A percentile compares a stretch with the other conserved stretches of the same genome.
These are phyloP conservation scores for Aspergillus novofumigatus DNA, from an alignment of 2,329 filamentous ascomycete species.

Conservation along the genomic window DNA sequence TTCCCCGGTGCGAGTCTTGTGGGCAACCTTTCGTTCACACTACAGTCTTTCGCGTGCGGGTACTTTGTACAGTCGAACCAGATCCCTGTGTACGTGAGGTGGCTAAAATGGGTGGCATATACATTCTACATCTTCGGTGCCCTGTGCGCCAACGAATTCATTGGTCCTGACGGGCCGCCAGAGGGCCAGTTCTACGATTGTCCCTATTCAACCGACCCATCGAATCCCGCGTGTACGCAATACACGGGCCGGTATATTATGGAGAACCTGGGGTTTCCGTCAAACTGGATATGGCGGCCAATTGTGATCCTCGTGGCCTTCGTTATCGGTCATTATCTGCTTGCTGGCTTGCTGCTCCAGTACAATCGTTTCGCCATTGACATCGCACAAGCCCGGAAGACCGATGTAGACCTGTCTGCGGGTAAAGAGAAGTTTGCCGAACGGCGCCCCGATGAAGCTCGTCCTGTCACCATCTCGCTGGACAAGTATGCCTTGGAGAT, in stretches of 20 bases:
- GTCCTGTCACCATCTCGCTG: constrained; percentile 62
- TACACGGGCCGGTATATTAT: constrained; percentile 69
- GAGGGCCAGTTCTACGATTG: constrained; percentile 69
- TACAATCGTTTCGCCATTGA: constrained; percentile 66
- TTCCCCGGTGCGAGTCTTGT: constrained; percentile 69
- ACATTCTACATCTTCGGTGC: constrained; percentile 64
- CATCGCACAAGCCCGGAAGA: constrained; percentile 58
- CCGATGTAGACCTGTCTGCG: constrained; percentile 60
- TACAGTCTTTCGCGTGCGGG: constrained; percentile 71
- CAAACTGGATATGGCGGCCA: constrained; percentile 63
- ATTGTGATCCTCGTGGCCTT: constrained; percentile 62
- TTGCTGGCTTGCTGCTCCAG: constrained; percentile 59
- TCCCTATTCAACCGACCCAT: constrained; percentile 57
- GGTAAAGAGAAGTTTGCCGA: constrained; percentile 66
- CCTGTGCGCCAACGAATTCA: constrained; percentile 68
- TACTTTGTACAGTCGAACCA: constrained; percentile 71
- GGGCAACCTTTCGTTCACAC: constrained; percentile 66
- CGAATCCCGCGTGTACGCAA: constrained; percentile 61
- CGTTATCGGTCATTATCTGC: constrained; percentile 57
- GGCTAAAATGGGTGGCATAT: constrained; percentile 57
- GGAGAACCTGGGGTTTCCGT: constrained; percentile 63
- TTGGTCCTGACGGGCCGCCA: constrained; percentile 29
- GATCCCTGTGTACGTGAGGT: constrained; percentile 72
- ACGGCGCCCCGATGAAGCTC: constrained; percentile 50
- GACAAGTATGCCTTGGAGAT: constrained; percentile 61